Base-by-base conservation (phyloP, 2,329 filamentous ascomycete species). In the Dryadomyces quercivorus region DNA sequence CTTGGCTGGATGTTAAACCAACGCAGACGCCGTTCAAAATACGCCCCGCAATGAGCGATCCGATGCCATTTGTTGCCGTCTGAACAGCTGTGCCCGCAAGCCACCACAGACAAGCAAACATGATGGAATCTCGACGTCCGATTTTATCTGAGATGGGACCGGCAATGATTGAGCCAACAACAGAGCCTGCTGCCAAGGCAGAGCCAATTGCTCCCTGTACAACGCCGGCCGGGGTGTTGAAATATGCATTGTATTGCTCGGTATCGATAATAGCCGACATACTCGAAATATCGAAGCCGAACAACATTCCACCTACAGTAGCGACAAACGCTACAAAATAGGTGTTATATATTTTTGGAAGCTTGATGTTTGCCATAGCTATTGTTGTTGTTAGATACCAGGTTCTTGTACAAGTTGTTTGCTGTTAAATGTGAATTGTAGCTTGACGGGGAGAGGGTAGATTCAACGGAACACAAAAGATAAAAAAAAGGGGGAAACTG, bases 1-100 rank as follows among this genome's bases (percentile, higher is more conserved):
- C 82, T 62, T 85, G 81, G 2, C 81, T 79, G 42, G 80, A 84
- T 57, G 78, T 82, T 63, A 85, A 82, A 60, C 83, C 83, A 53
- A 86, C 81, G 51, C 77, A 75, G 46, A 86, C 65, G 54, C 83
- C 83, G 61, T 82, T 84, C 63, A 86, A 74, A 58, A 84, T 70
- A 51, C 77, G 74, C 7, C 76, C 77, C 20, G 71, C 74, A 51
- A 78, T 74, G 8, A 84, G 63, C 55, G 78, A 74, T 5, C 69
- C 72, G 43, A 84, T 66, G 54, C 82, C 78, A 61, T 79, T 75
- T 2, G 79, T 72, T 9, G 81, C 76, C 56, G 75, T 77, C 57
- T 80, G 75, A 50, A 86, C 72, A 48, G 77, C 73, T 34, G 78
- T 81, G 31, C 83, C 83, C 48, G 81, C 72, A 54, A 75, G 70